Conservation (phyloP, 371 early-diverging fungal genomes). For the Umbelopsis sp. region DNA sequence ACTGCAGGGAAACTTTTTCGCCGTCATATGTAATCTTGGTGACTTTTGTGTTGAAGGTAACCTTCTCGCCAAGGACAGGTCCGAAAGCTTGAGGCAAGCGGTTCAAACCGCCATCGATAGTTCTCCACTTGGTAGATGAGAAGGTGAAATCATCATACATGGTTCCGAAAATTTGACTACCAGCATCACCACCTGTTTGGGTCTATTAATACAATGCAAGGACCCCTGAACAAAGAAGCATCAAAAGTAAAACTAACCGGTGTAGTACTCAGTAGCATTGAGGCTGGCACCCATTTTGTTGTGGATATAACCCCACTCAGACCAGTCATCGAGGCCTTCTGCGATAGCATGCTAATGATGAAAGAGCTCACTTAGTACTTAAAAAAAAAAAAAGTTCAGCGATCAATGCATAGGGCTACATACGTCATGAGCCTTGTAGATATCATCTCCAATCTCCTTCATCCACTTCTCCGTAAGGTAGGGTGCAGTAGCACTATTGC, state of each 20-base stretch:
- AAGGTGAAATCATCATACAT: constrained; percentile 35
- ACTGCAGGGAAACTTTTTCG: constrained; percentile 33
- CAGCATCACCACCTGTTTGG: constrained; percentile 3
- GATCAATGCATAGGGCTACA: neutral
- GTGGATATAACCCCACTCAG: constrained; percentile 36
- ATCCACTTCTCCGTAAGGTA: constrained; percentile 28
- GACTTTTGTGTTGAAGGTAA: constrained; percentile 27
- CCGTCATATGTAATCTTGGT: constrained; percentile 30
- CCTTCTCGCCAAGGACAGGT: constrained; percentile 35
- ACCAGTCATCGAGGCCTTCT: constrained; percentile 40
- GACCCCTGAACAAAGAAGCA: neutral
- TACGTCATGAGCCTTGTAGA: constrained; percentile 31
- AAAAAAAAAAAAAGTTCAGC: neutral
- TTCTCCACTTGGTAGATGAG: constrained; percentile 31
- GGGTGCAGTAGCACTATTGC: constrained; percentile 19
- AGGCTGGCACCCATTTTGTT: constrained; percentile 35
- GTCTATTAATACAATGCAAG: neutral
- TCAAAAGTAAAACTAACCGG: constrained; percentile 18
- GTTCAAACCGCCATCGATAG: constrained; percentile 37
- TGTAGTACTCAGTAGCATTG: constrained; percentile 32
- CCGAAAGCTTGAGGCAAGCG: constrained; percentile 36
- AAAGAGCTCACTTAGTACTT: neutral
- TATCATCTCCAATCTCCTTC: constrained; percentile 31
- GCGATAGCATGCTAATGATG: constrained; percentile 24
- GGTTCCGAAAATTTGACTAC: constrained; percentile 25